Base-by-base conservation (phyloP, 139 green algal species). In the Edaphochlamys debaryana region DNA sequence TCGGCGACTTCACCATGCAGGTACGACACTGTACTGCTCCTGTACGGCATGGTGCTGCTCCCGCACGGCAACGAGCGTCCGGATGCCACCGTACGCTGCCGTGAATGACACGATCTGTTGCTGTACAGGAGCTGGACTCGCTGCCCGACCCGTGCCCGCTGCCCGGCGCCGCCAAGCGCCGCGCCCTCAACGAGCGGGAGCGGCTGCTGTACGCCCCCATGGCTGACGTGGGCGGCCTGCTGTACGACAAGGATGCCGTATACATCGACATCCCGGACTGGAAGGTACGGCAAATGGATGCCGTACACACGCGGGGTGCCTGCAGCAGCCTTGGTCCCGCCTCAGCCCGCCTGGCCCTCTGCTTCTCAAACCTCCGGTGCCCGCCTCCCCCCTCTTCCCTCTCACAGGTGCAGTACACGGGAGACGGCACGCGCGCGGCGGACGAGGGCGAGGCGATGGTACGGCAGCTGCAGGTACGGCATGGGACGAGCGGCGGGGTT, bases 211-310 rank as follows among this genome's bases (percentile, higher is more conserved):
- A 99, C 71, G 97, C 97, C 8, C 97, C 97, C 50, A 99, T 99
- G 96, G 90, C 91, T 23, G 95, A 99, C 82, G 88, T 98, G n/a
- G 97, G 96, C 0, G 96, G 96, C 13, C 89, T 99, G 79, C 89
- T 98, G 86, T 99, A 98, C 80, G 97, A 99, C 91, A 95, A 96
- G 81, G 97, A 99, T 56, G 97, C 96, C 1, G 94, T 98, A 29
- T 99, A 99, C 88, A 95, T 99, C 58, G 94, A 99, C 87, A 98
- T 99, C 63, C 94, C 95, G 19, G 96, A 99, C 88, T 98, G 94
- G 92, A 98, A 99, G 91, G 94, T 98, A 79, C 22, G 79, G 50
- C 29, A 17, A 8, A 9, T 4, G 29, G 5, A 30, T 3, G 62
- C 30, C 30, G 62, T 36, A 13, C 45, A 13, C 54, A 63, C 54